Base-by-base conservation (phyloP, 169 alveolate species). In the Theileria annulata region DNA sequence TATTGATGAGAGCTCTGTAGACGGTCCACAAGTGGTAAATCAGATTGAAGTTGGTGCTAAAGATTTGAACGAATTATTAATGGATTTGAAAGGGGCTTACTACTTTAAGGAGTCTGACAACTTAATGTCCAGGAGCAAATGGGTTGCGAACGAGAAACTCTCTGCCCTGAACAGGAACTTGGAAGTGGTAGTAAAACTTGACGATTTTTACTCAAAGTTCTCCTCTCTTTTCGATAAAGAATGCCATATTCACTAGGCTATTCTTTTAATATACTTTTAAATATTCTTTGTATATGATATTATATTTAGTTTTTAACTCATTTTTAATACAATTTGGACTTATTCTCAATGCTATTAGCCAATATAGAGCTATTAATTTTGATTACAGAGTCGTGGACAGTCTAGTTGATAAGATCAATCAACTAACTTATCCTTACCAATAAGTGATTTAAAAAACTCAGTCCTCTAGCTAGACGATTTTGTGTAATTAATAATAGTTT, bases 131-230 rank as follows among this genome's bases (percentile, higher is more conserved):
- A 8, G 48, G 21, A 71, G 49, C 70, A 13, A 15, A 13, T 71
- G 79, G 79, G 35, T 54, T 17, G 59, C 48, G 49, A 9, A 42
- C 21, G 27, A 17, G 35, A 71, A 49, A 21, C 67, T 58, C 25
- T 15, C 25, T 3, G 54, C 70, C 5, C 71, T 71, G 58, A 47
- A 71, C 35, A 17, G 58, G 31, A 71, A 25, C 70, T 51, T 27
- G 75, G n/a, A 51, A 28, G 78, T 71, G 28, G 67, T 75, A 3
- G 10, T n/a, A 13, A 31, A 8, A 17, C 79, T 71, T 17, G 51
- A 71, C 6, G 28, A 23, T 9, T 71, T 35, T 75, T 60, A 35
- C 71, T 12, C 67, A 3, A 56, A 71, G 75, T 56, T 19, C 59
- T 10, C 72, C 48, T n/a, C 6, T 3, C 64, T 60, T 3, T 71